Base-by-base conservation (phyloP, 306 rosid species). In the Vicia sativa region DNA sequence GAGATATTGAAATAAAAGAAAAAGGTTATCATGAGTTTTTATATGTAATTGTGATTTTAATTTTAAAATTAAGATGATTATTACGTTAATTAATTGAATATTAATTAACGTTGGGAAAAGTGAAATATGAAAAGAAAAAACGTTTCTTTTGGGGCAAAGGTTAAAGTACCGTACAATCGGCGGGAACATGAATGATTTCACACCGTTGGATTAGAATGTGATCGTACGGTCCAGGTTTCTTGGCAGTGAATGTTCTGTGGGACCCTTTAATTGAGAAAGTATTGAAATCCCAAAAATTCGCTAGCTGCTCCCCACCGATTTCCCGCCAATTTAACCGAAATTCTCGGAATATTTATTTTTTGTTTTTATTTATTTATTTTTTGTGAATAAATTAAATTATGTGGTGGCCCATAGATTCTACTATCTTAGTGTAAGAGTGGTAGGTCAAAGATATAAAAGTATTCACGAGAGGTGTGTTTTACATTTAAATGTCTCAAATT, bases 251-350 rank as follows among this genome's bases (percentile, higher is more conserved):
- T 65, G 62, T 67, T 9, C 46, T 0, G 68, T 78, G 74, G 81
- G 79, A 18, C 82, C 84, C 28, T 42, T n/a, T 7, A 9, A 3
- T 0, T 3, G 50, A 13, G 29, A 77, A 73, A 43, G 63, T 28
- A 44, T 25, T 48, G 74, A 15, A 58, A 65, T 70, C 73, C 70
- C 18, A 73, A 74, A 80, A 74, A 46, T 52, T 64, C 64, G 76
- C 84, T 71, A 76, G 72, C 76, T 55, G 49, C 74, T 48, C 7
- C 67, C 57, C 68, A 70, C 65, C 69, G 61, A 78, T 72, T 85
- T 84, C 84, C 88, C 88, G 85, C 91, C 87, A 87, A 82, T 82
- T 81, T 72, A 72, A 82, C 78, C 90, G 83, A 68, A 70, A 90
- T 61, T 82, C 80, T 82, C 80, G 91, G 84, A 48, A 41, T 68